A percentile compares a stretch with the other conserved stretches of the same genome.
These are phyloP conservation scores for Leishmania guyanensis DNA, from an alignment of 208 protist genomes.

Conservation along the genomic window DNA sequence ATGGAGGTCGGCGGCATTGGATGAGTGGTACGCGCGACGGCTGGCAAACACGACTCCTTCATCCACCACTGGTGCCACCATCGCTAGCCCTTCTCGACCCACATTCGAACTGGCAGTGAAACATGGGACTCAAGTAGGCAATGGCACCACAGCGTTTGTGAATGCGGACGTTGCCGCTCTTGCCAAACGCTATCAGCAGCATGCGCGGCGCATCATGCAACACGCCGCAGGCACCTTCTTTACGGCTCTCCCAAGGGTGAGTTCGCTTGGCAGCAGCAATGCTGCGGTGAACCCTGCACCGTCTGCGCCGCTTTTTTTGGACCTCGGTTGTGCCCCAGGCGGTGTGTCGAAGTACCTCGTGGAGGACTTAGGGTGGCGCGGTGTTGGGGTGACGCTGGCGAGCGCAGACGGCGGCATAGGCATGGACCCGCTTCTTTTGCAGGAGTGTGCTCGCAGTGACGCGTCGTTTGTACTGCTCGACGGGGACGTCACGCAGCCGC, in stretches of 20 bases:
- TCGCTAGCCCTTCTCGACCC: background rate
- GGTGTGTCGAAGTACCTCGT: constrained; percentile 73
- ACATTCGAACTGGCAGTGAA: background rate
- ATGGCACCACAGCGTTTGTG: constrained; percentile 45
- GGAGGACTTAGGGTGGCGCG: constrained; percentile 59
- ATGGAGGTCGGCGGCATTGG: constrained; percentile 61
- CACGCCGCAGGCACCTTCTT: constrained; percentile 33
- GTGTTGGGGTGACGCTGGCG: constrained; percentile 70
- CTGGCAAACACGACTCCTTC: background rate
- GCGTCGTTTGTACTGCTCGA: constrained; percentile 34
- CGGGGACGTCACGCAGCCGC: constrained; percentile 39
- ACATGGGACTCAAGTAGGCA: background rate
- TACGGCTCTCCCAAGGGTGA: background rate
- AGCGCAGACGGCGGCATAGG: constrained; percentile 55
- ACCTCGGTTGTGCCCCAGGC: constrained; percentile 74
- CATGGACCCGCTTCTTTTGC: constrained; percentile 37
- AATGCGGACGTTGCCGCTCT: constrained; percentile 44
- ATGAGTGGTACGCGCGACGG: constrained; percentile 62
- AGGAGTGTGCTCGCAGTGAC: background rate
- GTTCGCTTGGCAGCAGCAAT: background rate
- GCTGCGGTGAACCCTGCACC: background rate
- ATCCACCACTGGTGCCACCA: background rate
- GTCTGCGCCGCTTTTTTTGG: constrained; percentile 51
- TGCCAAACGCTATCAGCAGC: constrained; percentile 60
- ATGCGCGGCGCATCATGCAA: constrained; percentile 41